Evolutionary conservation across 2,329 filamentous ascomycete genomes (phyloP), one percentile per base, ranked within the genome.

Genomic region (Fusarium musae): DNA sequence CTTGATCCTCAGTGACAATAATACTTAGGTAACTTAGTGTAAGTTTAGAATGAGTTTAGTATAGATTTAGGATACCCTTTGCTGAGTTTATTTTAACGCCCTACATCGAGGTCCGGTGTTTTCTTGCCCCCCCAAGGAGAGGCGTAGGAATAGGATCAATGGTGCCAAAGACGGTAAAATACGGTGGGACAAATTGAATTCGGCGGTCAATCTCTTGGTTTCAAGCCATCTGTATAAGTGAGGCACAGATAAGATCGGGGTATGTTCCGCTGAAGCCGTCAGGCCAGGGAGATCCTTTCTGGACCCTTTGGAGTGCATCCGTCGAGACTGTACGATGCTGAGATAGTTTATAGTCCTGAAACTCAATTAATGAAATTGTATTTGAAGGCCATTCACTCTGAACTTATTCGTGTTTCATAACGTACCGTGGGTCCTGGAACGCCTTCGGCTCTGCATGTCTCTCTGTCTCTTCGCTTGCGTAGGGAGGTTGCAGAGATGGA

Each of bases 181-280:
- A 39, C 37, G 44, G 43, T 5, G 15, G 46, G 36, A 65, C 57
- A 34, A 40, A 43, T 42, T 42, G n/a, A 23, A 70, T 39, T 65
- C 40, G 28, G 66, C 66, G 66, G 66, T 65, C 66, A 70, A 53
- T 46, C 9, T 58, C 36, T 28, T 10, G n/a, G 37, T 23, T 16
- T 46, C 53, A 37, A 40, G 13, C 42, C 23, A 32, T 26, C 43
- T 57, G 49, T 57, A 37, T 30, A 28, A 53, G 39, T 54, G 66
- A 58, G 40, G 64, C 53, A 36, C 23, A 69, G 43, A 23, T 32
- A 12, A 30, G 42, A 34, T 43, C 28, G 42, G 42, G 26, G 26
- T 28, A 17, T 28, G 17, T 58, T 49, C 40, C 32, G 23, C 32
- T 49, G 40, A 58, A 58, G 40, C 40, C 40, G 54, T 16, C 54